Evolutionary conservation across 2,329 filamentous ascomycete genomes (phyloP).

Genomic region (Colletotrichum liriopes): DNA sequence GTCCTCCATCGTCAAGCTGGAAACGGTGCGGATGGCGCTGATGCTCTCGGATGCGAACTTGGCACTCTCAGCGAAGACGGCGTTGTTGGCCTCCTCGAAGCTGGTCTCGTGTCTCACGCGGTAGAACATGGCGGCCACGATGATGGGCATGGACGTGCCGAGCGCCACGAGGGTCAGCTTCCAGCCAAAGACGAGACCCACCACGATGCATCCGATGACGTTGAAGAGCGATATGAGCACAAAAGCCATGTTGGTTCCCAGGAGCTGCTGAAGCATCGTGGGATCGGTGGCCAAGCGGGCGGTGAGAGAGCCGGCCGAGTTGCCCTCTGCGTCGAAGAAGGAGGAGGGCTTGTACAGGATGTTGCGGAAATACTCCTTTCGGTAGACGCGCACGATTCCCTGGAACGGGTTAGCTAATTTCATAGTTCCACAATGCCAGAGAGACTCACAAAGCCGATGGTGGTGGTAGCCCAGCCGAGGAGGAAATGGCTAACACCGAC

Average conservation of each 20-base stretch:
- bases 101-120: slow-evolving; percentile 40
- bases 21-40: slow-evolving; percentile 42
- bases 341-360: slow-evolving; percentile 51
- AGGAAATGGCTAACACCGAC: slow-evolving; percentile 46
- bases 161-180: slow-evolving; percentile 56
- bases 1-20: slow-evolving; percentile 41
- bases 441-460: slow-evolving; percentile 50
- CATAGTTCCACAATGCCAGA: background rate
- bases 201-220: slow-evolving; percentile 40
- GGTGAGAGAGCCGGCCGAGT: slow-evolving; percentile 47
- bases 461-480: slow-evolving; percentile 51
- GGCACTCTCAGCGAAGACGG: slow-evolving; percentile 39
- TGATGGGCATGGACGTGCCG: slow-evolving; percentile 45
- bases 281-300: slow-evolving; percentile 47
- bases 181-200: slow-evolving; percentile 57
- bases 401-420: background rate
- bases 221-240: slow-evolving; percentile 42
- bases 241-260: slow-evolving; percentile 44
- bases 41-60: slow-evolving; percentile 43
- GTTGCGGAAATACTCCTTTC: slow-evolving; percentile 53
- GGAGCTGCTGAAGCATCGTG: slow-evolving; percentile 41
- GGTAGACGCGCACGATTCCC: slow-evolving; percentile 40
- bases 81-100: slow-evolving; percentile 36
- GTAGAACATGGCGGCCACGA: slow-evolving; percentile 42
- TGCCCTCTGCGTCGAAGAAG: slow-evolving; percentile 48